Conservation (phyloP, 257 asterid genomes). For the Gynochthodes officinalis region DNA sequence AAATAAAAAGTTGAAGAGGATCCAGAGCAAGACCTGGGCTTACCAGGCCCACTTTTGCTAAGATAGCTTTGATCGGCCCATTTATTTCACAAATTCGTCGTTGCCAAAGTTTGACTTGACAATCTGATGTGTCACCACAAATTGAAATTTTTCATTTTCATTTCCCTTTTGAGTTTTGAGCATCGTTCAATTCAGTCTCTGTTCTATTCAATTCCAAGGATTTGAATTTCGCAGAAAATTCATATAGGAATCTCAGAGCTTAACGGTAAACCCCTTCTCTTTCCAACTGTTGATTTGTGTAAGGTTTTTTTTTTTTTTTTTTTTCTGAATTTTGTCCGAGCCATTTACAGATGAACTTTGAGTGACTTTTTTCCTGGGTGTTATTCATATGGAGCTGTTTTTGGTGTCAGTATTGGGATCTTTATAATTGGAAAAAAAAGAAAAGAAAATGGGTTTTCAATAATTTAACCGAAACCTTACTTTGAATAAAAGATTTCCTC, state of each 20-base stretch:
- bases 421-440: background rate
- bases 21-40: too few species aligned
- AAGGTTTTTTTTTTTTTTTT: background rate
- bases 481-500: background rate
- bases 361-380: background rate
- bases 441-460: background rate
- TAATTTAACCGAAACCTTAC: background rate
- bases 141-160: too few species aligned
- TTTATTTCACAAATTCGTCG: too few species aligned
- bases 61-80: too few species aligned
- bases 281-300: background rate
- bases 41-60: too few species aligned
- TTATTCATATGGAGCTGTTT: background rate
- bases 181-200: background rate
- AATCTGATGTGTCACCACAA: constrained; percentile 3
- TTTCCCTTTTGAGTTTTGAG: too few species aligned
- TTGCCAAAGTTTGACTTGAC: background rate
- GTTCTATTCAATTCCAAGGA: constrained; percentile 9
- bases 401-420: background rate
- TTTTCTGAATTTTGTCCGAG: background rate
- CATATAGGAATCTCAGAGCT: background rate
- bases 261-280: background rate
- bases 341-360: background rate
- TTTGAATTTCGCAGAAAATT: background rate
- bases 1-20: too few species aligned